Conservation (phyloP, 441 rosid species). For the Adansonia madagascariensis region DNA sequence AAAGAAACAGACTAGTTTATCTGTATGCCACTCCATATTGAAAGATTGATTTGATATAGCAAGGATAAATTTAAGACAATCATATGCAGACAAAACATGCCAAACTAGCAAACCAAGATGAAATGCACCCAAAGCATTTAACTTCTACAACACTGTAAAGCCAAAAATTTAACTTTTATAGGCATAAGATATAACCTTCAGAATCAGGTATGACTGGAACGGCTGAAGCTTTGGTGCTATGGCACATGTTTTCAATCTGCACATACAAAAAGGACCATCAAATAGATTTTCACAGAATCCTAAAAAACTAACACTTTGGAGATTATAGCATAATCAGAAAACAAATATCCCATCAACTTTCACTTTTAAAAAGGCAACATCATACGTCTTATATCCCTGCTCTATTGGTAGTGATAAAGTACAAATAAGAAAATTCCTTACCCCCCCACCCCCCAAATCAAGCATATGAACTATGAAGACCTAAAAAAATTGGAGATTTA, state of each 20-base stretch:
- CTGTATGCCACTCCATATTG: neutral
- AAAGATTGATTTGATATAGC: neutral
- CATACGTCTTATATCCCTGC: neutral
- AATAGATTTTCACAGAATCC: constrained; percentile 1
- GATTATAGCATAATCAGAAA: constrained; percentile 10
- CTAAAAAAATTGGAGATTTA: neutral
- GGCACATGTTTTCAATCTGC: constrained; percentile 92
- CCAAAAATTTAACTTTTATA: constrained; percentile 6
- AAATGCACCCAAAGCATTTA: constrained; percentile 12
- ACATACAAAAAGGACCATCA: constrained; percentile 26
- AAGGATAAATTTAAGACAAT: constrained; percentile 6
- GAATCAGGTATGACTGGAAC: constrained; percentile 91
- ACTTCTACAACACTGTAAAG: constrained; percentile 13
- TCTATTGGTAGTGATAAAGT: neutral
- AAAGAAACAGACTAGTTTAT: constrained; percentile 14
- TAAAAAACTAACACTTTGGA: neutral
- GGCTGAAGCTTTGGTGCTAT: constrained; percentile 69
- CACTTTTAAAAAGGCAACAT: neutral
- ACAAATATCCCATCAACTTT: neutral
- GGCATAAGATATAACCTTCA: constrained; percentile 59
- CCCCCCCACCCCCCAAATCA: neutral
- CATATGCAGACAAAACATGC: neutral
- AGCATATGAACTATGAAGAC: neutral
- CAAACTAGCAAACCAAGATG: constrained; percentile 4
- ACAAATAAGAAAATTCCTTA: neutral